Percentiles rank a stretch among this genome's conserved stretches.
Conservation (phyloP, 2,329 filamentous ascomycete genomes). For the Ophiocordyceps polyrhachis-furcata region DNA sequence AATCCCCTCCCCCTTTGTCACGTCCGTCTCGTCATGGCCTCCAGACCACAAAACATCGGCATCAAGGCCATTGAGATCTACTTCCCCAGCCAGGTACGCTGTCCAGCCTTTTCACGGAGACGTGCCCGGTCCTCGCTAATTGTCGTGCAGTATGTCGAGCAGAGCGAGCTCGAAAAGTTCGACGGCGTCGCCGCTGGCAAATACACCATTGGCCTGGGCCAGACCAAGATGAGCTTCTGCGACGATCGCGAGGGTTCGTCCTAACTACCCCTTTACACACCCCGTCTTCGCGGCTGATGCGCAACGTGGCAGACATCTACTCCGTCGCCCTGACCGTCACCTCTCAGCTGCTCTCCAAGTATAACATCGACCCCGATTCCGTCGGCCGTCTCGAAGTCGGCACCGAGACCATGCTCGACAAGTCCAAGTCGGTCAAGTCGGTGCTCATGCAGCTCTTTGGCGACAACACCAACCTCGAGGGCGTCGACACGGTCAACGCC, state of each 20-base stretch:
- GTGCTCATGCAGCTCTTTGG: slow-evolving; percentile 75
- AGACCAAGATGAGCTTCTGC: slow-evolving; percentile 86
- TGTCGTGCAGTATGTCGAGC: slow-evolving; percentile 54
- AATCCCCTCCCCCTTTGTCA: not conserved
- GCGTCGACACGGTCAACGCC: slow-evolving; percentile 66
- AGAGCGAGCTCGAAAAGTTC: slow-evolving; percentile 67
- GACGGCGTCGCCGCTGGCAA: slow-evolving; percentile 68
- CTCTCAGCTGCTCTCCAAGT: slow-evolving; percentile 63
- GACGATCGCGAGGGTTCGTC: slow-evolving; percentile 70
- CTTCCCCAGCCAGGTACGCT: slow-evolving; percentile 63
- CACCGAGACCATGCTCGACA: slow-evolving; percentile 72
- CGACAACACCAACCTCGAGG: slow-evolving; percentile 70
- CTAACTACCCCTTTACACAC: slow-evolving; percentile 3
- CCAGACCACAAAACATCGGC: slow-evolving; percentile 71
- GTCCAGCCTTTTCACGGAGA: not conserved
- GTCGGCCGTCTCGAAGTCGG: slow-evolving; percentile 71
- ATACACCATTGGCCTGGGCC: slow-evolving; percentile 80
- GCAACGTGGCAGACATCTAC: slow-evolving; percentile 58
- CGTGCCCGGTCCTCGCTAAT: not conserved
- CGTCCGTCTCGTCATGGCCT: slow-evolving; percentile 27
- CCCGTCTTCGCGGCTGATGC: slow-evolving; percentile 2
- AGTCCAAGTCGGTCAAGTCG: slow-evolving; percentile 81
- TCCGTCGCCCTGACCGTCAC: slow-evolving; percentile 63
- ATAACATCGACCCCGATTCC: slow-evolving; percentile 60
- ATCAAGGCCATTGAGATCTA: slow-evolving; percentile 89